Evolutionary conservation across 169 alveolate genomes (phyloP), one percentile per base, ranked within the genome.

Genomic region (Eimeria necatrix): DNA sequence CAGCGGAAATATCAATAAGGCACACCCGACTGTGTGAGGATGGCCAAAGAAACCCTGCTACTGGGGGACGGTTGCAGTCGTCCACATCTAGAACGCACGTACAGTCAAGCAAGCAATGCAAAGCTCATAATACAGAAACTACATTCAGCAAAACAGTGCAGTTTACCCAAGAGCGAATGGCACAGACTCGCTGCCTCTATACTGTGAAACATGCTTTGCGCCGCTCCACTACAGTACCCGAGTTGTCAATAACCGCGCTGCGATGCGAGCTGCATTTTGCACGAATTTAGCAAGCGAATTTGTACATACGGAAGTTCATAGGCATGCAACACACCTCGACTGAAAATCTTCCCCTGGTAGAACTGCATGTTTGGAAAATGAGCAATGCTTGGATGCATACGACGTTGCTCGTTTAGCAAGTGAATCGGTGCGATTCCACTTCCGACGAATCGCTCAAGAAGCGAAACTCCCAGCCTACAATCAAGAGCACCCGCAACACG

Each of bases 331-430:
- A 18, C 46, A 94, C 96, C 96, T 88, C 92, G 68, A 81, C 96
- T 96, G 22, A 88, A 88, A 24, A 98, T 83, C 71, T 91, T 94
- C 53, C 97, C 97, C 4, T 97, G 97, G 96, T 98, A 99, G 96
- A 98, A 99, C 68, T 97, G 98, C 76, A 94, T 95, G 80, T 99
- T 98, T 6, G 99, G 99, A 80, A 99, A 99, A 78, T 97, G 98
- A 16, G 99, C 98, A 22, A 99, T 98, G 71, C 97, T 97, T 24
- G 99, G 99, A 91, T 99, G 99, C 99, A 99, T 99, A 90, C 99
- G 97, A 52, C 99, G 98, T 96, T 99, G 99, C 80, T 97, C 98
- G 84, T 98, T 97, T 89, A 98, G 97, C 95, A 98, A 95, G 92
- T 91, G 96, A 32, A 97, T 98, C 60, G 96, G 96, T n/a, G 96